These are phyloP conservation scores for Quercus phellos DNA, from an alignment of 331 rosid species.

Conservation along the genomic window DNA sequence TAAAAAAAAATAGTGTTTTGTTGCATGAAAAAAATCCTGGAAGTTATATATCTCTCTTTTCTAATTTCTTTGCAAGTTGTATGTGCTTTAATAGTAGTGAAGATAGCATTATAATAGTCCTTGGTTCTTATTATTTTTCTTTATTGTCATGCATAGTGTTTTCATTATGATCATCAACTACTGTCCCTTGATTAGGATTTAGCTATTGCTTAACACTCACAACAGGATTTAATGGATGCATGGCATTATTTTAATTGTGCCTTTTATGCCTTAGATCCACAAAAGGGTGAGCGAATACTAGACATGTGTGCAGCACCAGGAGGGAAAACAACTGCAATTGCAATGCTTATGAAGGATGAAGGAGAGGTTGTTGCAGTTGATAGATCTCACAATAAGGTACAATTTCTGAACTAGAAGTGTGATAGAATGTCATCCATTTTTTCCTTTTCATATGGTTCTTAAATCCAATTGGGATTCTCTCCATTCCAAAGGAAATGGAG, in stretches of 20 bases:
- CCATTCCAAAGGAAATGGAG: no score
- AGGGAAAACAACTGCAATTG: constrained; percentile 95
- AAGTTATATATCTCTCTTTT: no score
- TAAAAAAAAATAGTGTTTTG: no score
- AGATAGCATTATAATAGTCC: no score
- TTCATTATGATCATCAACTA: background rate
- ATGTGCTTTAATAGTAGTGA: no score
- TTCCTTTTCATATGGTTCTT: constrained; percentile 2
- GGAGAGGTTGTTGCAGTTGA: constrained; percentile 89
- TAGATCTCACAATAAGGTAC: constrained; percentile 95
- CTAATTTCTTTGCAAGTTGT: no score
- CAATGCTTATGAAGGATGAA: constrained; percentile 83
- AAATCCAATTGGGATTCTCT: background rate
- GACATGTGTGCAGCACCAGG: constrained; percentile 99
- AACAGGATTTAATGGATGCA: background rate
- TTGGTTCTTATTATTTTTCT: no score
- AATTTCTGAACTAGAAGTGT: constrained; percentile 9
- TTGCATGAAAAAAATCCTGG: no score
- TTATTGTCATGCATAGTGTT: no score
- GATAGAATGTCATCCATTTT: constrained; percentile 10
- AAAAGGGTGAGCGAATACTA: constrained; percentile 73
- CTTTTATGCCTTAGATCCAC: constrained; percentile 64
- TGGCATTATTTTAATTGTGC: background rate
- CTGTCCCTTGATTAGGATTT: background rate
- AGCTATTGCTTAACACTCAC: background rate